Conservation (phyloP, 1,139 yeast genomes). For the Torulaspora pretoriensis region DNA sequence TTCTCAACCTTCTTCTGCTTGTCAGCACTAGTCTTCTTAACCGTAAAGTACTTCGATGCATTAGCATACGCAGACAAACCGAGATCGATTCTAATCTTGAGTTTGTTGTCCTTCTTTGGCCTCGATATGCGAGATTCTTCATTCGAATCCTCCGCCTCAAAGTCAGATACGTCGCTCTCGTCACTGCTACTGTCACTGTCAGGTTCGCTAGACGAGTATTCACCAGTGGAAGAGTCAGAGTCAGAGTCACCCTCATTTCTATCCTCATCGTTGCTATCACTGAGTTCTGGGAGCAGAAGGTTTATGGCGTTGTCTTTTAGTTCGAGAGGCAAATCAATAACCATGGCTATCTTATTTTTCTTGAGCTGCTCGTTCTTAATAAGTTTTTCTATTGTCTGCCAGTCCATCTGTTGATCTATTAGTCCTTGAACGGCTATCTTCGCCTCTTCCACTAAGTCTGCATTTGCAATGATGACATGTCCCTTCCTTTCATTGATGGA, state of each 20-base stretch:
- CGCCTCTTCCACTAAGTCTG: constrained; percentile 70
- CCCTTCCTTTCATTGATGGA: constrained; percentile 65
- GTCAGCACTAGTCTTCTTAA: constrained; percentile 68
- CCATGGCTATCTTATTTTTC: constrained; percentile 59
- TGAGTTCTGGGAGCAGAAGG: constrained; percentile 47
- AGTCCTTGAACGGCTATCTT: constrained; percentile 61
- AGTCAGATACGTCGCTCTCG: constrained; percentile 19
- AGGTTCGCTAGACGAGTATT: constrained; percentile 35
- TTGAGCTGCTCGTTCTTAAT: constrained; percentile 65
- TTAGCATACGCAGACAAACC: constrained; percentile 80
- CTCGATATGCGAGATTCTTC: constrained; percentile 20
- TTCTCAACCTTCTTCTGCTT: constrained; percentile 80
- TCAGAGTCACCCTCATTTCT: constrained; percentile 19
- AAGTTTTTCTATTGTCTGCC: constrained; percentile 81
- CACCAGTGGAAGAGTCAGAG: constrained; percentile 17
- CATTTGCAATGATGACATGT: constrained; percentile 63
- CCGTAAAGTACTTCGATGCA: constrained; percentile 79
- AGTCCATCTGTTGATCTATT: constrained; percentile 85
- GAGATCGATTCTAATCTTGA: constrained; percentile 65
- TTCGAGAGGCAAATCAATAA: constrained; percentile 66
- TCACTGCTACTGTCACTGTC: constrained; percentile 21
- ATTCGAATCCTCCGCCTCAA: constrained; percentile 12
- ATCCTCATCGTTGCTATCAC: constrained; percentile 24
- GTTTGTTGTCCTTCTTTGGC: constrained; percentile 24
- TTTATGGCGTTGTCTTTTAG: constrained; percentile 66